phyloP scores from a whole-genome alignment of 257 asterid species.

The Solanum pinnatisectum region DNA sequence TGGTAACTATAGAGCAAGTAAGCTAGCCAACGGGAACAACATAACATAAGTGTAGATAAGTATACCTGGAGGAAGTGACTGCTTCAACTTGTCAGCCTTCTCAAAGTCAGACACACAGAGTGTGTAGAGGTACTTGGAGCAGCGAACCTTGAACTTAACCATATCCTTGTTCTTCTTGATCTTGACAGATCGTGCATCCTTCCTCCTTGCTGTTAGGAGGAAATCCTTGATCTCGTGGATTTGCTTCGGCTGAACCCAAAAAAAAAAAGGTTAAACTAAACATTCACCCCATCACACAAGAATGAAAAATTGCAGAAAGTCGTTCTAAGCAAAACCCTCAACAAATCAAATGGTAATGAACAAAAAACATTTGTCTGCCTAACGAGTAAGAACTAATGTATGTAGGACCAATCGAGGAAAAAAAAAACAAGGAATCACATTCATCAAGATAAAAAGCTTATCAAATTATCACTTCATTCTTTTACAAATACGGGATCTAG shows the following conservation, averaged over 20 bases:
- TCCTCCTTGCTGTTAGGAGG: conserved; percentile 23
- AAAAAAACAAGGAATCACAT: neutral
- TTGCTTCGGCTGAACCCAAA: conserved; percentile 12
- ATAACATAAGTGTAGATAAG: neutral
- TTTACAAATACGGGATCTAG: neutral
- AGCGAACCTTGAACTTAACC: conserved; percentile 25
- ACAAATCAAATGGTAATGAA: neutral
- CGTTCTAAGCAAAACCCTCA: neutral
- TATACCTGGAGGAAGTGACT: conserved; percentile 26
- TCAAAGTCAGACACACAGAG: conserved; percentile 16
- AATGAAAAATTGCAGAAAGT: neutral
- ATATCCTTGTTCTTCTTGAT: conserved; percentile 24
- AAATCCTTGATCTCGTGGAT: conserved; percentile 24
- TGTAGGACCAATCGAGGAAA: neutral
- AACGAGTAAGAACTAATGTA: neutral
- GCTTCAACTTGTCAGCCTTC: conserved; percentile 29
- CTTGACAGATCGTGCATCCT: conserved; percentile 21
- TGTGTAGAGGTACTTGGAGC: conserved; percentile 25
- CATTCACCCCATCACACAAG: neutral
- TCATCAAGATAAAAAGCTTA: neutral
- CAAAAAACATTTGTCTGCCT: neutral
- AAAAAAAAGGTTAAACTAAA: neutral
- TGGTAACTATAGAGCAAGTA: neutral
- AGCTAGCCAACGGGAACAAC: neutral
- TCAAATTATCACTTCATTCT: neutral